phyloP scores from a whole-genome alignment of 805 yeast genomes.

The Pichia phayaonensis region DNA sequence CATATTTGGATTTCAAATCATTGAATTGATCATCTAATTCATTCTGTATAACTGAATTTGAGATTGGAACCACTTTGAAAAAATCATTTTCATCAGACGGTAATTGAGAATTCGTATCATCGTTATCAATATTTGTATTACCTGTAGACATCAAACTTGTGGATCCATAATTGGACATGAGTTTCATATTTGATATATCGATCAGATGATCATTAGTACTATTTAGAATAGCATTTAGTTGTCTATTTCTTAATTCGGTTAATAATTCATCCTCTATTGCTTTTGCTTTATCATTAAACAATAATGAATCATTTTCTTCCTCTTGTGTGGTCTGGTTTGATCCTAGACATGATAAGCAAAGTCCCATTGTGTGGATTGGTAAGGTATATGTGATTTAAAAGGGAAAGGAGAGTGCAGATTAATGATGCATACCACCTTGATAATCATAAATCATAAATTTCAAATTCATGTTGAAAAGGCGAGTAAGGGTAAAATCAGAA shows the following conservation, averaged over 20 bases:
- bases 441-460: too few species aligned
- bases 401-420: too few species aligned
- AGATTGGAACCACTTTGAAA: constrained; percentile 6
- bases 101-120: constrained; percentile 1
- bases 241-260: constrained; percentile 25
- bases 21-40: constrained; percentile 2
- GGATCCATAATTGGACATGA: constrained; percentile 3
- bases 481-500: not conserved
- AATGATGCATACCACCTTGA: too few species aligned
- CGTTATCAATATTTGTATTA: not conserved
- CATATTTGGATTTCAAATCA: not conserved
- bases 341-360: constrained; percentile 28
- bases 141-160: not conserved
- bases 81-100: constrained; percentile 5
- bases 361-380: constrained; percentile 26
- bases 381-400: too few species aligned
- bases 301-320: constrained; percentile 5
- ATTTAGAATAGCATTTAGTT: constrained; percentile 26
- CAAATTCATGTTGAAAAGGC: not conserved
- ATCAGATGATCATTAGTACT: constrained; percentile 29
- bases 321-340: constrained; percentile 2
- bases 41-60: constrained; percentile 1
- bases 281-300: constrained; percentile 5
- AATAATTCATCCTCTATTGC: constrained; percentile 17
- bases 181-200: constrained; percentile 20